A percentile compares a stretch with the other conserved stretches of the same genome.
phyloP scores from a whole-genome alignment of 164 flowering plant genomes.

The Magnolia changhungtana region DNA sequence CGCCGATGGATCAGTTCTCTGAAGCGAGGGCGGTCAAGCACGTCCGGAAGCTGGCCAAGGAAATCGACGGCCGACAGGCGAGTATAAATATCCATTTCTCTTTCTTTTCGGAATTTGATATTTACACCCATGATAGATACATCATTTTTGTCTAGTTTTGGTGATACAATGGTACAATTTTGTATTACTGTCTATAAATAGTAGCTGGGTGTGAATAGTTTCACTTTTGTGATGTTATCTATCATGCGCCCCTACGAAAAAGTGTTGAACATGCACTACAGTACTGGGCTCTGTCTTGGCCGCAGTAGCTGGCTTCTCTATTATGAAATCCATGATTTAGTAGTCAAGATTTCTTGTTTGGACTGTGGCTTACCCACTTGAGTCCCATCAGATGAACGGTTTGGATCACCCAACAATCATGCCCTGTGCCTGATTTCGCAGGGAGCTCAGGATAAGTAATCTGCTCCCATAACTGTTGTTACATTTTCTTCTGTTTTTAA shows the following conservation, averaged over 20 bases:
- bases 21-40: conserved; percentile 86
- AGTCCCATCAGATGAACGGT: not conserved
- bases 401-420: not conserved
- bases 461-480: not conserved
- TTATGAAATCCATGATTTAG: no score
- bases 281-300: no score
- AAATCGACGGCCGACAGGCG: conserved; percentile 89
- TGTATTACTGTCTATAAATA: not conserved
- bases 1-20: conserved; percentile 79
- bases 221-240: not conserved
- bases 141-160: not conserved
- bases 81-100: conserved; percentile 11
- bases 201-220: no score
- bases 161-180: not conserved
- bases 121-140: not conserved
- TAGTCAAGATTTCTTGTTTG: no score
- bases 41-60: conserved; percentile 54
- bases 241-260: no score
- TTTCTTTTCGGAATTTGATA: not conserved
- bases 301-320: no score
- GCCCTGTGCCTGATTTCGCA: not conserved
- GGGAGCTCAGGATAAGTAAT: no score
- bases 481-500: not conserved
- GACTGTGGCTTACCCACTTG: not conserved
- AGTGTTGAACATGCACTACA: no score